Evolutionary conservation across 192 early-diverging fungal genomes (phyloP).

Genomic region (Glomus cerebriforme): DNA sequence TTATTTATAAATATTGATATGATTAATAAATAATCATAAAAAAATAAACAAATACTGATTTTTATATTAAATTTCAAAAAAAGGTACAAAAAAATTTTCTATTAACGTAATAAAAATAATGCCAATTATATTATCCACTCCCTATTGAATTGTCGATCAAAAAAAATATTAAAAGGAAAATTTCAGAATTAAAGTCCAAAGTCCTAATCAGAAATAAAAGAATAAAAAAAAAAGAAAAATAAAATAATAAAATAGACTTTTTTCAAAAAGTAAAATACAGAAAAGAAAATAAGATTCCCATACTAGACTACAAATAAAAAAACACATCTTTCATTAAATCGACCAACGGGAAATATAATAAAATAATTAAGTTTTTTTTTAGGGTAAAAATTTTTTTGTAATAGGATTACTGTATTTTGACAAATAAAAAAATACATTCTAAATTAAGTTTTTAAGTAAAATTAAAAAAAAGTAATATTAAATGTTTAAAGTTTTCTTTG

Average conservation of each 20-base stretch:
- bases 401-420: neutral
- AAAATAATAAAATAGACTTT: neutral
- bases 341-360: neutral
- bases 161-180: too few species aligned
- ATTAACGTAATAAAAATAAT: too few species aligned
- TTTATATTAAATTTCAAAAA: too few species aligned
- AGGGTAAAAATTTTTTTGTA: neutral
- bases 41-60: too few species aligned
- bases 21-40: neutral
- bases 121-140: too few species aligned
- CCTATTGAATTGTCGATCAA: too few species aligned
- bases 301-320: neutral
- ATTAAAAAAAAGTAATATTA: neutral
- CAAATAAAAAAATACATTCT: neutral
- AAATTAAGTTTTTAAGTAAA: neutral
- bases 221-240: neutral
- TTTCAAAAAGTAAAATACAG: neutral
- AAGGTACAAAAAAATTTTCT: too few species aligned
- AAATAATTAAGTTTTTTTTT: neutral
- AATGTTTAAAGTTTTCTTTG: slow-evolving; percentile 27
- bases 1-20: neutral
- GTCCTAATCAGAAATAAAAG: neutral
- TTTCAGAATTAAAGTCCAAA: too few species aligned
- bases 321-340: neutral
- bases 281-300: neutral